These are phyloP conservation scores for Pezicula rhizophila DNA, from an alignment of 2,329 filamentous ascomycete genomes.

Conservation along the genomic window DNA sequence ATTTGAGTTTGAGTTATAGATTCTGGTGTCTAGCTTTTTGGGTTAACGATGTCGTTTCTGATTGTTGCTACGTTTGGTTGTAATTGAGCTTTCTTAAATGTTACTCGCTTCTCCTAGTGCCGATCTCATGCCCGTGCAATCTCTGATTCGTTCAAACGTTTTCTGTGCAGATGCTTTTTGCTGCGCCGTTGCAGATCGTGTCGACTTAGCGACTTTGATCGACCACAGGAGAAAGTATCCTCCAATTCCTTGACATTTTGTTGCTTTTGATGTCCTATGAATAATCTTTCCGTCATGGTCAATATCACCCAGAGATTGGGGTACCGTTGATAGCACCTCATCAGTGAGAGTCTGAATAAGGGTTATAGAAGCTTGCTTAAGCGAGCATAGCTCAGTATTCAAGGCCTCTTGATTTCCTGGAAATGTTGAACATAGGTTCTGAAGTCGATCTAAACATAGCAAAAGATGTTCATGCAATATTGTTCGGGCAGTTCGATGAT, in stretches of 20 bases:
- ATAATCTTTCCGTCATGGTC: conserved; percentile 11
- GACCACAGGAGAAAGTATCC: conserved; percentile 35
- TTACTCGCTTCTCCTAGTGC: conserved; percentile 24
- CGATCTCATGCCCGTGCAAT: conserved; percentile 33
- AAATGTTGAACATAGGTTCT: conserved; percentile 6
- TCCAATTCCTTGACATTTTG: conserved; percentile 28
- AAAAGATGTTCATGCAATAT: conserved; percentile 31
- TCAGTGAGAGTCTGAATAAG: conserved; percentile 27
- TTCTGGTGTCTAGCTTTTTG: no score
- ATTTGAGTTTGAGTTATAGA: background rate
- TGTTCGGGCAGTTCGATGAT: conserved; percentile 32
- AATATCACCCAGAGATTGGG: conserved; percentile 32
- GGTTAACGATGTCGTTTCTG: no score
- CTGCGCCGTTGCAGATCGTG: conserved; percentile 14
- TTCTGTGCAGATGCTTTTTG: conserved; percentile 24
- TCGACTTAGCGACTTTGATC: conserved; percentile 29
- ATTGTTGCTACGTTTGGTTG: no score
- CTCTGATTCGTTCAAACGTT: conserved; percentile 32
- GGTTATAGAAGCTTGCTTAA: background rate
- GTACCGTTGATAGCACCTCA: conserved; percentile 31
- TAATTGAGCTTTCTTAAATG: conserved; percentile 2
- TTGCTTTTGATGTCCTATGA: conserved; percentile 12
- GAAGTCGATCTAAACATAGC: conserved; percentile 19
- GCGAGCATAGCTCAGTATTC: conserved; percentile 1
- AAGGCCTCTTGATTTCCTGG: conserved; percentile 5